Evolutionary conservation across 2,329 filamentous ascomycete species (phyloP).

Genomic region (Calonectria ilicicola): DNA sequence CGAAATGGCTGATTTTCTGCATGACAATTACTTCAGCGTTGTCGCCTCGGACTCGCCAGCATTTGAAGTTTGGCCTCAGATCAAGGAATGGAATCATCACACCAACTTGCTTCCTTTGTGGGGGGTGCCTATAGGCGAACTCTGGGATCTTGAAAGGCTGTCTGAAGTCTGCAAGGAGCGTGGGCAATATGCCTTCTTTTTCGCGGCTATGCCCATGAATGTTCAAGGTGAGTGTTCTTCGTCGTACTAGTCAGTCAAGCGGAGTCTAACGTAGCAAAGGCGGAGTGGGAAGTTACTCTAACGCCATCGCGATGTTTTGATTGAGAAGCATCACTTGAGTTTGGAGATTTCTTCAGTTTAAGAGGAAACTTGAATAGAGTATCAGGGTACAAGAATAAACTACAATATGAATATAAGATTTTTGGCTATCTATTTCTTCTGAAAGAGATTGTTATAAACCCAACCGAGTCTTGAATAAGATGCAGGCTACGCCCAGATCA

Average conservation of each 20-base stretch:
- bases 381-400: too few species aligned
- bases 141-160: constrained; percentile 1
- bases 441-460: too few species aligned
- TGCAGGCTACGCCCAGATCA: too few species aligned
- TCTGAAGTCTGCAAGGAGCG: neutral
- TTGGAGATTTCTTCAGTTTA: neutral
- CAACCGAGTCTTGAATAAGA: too few species aligned
- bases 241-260: too few species aligned
- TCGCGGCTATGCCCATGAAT: constrained; percentile 3
- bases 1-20: constrained; percentile 7
- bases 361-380: too few species aligned
- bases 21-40: constrained; percentile 10
- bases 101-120: constrained; percentile 6
- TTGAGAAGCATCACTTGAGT: neutral
- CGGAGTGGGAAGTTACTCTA: constrained; percentile 1
- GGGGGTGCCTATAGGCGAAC: constrained; percentile 8
- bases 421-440: too few species aligned
- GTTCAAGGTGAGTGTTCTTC: neutral
- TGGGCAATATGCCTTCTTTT: constrained; percentile 4
- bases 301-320: constrained; percentile 7
- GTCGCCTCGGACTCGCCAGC: constrained; percentile 14
- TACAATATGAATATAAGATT: too few species aligned
- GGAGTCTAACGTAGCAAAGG: neutral
- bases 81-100: constrained; percentile 17
- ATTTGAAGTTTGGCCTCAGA: constrained; percentile 11